A percentile compares a stretch with the other conserved stretches of the same genome.
Evolutionary conservation across 768 basidiomycete genomes (phyloP).

Genomic region (Panellus pusillus): DNA sequence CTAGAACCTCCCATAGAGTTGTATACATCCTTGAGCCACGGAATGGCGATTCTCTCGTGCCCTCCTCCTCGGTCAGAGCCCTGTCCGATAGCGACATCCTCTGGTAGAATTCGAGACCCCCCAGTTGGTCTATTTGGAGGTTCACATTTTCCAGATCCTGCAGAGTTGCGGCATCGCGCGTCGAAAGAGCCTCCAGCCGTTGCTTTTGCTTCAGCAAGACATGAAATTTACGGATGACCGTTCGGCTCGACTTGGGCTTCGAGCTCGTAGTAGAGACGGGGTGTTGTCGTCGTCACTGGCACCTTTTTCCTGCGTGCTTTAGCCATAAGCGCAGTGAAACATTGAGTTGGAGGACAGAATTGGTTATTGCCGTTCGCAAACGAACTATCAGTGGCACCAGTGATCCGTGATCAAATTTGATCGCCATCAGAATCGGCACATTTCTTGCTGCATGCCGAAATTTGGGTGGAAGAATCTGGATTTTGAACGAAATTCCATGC

Average conservation of each 20-base stretch:
- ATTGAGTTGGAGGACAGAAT: not conserved
- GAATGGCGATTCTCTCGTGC: conserved; percentile 76
- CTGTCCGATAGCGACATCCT: conserved; percentile 79
- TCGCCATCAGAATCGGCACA: no score
- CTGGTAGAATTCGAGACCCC: conserved; percentile 82
- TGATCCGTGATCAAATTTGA: no score
- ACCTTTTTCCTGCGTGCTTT: conserved; percentile 44
- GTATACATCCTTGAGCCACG: conserved; percentile 67
- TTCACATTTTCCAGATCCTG: conserved; percentile 53
- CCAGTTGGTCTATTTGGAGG: conserved; percentile 62
- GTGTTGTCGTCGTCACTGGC: conserved; percentile 38
- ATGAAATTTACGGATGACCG: conserved; percentile 79
- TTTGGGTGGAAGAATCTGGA: no score
- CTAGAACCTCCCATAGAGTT: conserved; percentile 24
- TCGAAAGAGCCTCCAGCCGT: conserved; percentile 40
- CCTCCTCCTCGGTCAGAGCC: conserved; percentile 82
- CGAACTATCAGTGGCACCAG: no score
- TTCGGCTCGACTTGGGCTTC: conserved; percentile 62
- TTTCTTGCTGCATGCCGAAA: no score
- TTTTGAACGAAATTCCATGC: no score
- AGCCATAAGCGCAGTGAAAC: conserved; percentile 32
- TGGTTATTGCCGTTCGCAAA: no score
- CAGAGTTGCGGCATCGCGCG: conserved; percentile 23
- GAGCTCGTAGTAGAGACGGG: conserved; percentile 38
- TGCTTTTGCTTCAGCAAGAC: conserved; percentile 70